These are phyloP conservation scores for Sungouiozyma ichnusensis DNA, from an alignment of 805 yeast genomes.

Conservation along the genomic window DNA sequence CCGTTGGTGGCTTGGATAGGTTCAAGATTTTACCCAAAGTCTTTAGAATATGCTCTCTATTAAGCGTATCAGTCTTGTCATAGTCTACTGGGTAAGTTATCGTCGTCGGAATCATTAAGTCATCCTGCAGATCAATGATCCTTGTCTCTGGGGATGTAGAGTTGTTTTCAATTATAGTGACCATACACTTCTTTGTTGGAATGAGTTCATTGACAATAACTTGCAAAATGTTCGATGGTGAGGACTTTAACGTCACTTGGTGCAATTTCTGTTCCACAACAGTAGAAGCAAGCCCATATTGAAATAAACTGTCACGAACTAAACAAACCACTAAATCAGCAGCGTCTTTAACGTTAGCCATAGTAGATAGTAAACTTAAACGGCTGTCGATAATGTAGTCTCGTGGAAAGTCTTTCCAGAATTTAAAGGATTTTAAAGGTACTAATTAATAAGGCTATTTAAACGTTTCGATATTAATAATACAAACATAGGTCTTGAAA, in stretches of 20 bases:
- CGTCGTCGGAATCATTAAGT: not conserved
- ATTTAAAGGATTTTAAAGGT: too few relatives aligned
- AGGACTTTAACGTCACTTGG: not conserved
- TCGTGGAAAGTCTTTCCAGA: too few relatives aligned
- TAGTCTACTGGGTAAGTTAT: not conserved
- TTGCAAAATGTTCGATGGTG: not conserved
- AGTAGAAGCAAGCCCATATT: not conserved
- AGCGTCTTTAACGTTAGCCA: not conserved
- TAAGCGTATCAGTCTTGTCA: not conserved
- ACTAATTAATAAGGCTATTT: too few relatives aligned
- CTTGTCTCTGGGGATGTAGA: not conserved
- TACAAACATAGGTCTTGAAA: not conserved
- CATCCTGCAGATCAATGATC: not conserved
- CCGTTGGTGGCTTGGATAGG: not conserved
- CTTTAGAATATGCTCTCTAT: not conserved
- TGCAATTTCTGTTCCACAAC: not conserved
- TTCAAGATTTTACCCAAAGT: not conserved
- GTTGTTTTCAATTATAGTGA: constrained; percentile 1
- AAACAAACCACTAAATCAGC: not conserved
- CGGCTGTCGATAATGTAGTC: too few relatives aligned
- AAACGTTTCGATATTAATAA: not conserved
- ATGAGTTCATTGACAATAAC: not conserved
- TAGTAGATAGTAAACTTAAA: too few relatives aligned
- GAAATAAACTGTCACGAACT: not conserved
- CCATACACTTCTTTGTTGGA: not conserved